Evolutionary conservation across 108 stramenopile species (phyloP).

Genomic region (Nitzschia sp.): DNA sequence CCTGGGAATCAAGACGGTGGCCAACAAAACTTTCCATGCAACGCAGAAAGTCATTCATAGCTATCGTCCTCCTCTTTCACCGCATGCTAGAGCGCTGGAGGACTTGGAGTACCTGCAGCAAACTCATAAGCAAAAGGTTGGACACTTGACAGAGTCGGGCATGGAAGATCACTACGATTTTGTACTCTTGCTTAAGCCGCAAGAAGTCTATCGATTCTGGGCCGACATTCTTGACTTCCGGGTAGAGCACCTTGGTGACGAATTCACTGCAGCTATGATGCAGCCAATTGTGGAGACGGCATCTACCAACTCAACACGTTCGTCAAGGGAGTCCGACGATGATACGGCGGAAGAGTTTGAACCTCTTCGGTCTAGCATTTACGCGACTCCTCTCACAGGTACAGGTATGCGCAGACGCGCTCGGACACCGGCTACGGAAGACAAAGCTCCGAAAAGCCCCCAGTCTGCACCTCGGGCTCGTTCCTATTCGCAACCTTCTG

Average conservation of each 20-base stretch:
- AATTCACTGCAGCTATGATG: constrained; percentile 22
- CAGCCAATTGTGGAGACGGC: constrained; percentile 12
- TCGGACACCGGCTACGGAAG: constrained; percentile 4
- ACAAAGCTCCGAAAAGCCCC: neutral
- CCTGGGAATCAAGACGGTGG: neutral
- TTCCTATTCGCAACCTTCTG: neutral
- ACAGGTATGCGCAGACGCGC: constrained; percentile 11
- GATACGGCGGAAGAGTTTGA: neutral
- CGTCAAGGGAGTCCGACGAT: constrained; percentile 6
- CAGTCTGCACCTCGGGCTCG: neutral
- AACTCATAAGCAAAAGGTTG: constrained; percentile 47
- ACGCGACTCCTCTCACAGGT: neutral
- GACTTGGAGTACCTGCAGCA: constrained; percentile 44
- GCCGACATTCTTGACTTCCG: constrained; percentile 84
- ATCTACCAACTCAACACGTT: constrained; percentile 24
- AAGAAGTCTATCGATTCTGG: constrained; percentile 80
- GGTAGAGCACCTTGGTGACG: constrained; percentile 64
- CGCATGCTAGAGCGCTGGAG: constrained; percentile 26
- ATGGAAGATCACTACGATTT: constrained; percentile 77
- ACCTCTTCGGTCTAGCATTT: neutral
- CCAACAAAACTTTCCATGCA: neutral
- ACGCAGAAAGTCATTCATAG: constrained; percentile 26
- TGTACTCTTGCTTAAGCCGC: constrained; percentile 71
- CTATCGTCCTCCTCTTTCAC: constrained; percentile 45
- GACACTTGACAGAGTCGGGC: constrained; percentile 22